Evolutionary conservation across 2,329 filamentous ascomycete genomes (phyloP).

Genomic region (Trichoderma sp.): DNA sequence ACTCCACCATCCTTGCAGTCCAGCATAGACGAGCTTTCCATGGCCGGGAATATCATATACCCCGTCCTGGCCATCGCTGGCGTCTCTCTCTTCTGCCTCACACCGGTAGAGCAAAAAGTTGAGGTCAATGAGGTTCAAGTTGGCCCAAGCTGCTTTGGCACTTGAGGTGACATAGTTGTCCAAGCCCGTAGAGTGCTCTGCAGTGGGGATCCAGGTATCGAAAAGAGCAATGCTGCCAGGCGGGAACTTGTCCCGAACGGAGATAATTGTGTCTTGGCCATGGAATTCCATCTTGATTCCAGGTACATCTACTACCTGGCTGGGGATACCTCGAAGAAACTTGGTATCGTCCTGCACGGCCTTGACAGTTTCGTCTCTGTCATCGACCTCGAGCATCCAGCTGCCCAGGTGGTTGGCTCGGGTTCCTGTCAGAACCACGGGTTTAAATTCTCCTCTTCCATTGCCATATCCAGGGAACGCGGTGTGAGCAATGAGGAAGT

Average conservation of each 20-base stretch:
- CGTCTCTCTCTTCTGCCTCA: conserved; percentile 81
- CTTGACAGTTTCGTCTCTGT: conserved; percentile 65
- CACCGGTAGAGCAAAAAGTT: conserved; percentile 91
- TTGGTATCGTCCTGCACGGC: conserved; percentile 65
- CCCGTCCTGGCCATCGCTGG: conserved; percentile 77
- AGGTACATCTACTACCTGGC: conserved; percentile 70
- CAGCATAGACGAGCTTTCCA: conserved; percentile 86
- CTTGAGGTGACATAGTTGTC: conserved; percentile 85
- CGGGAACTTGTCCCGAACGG: conserved; percentile 77
- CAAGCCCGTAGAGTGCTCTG: conserved; percentile 77
- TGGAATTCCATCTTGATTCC: conserved; percentile 71
- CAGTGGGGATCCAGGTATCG: conserved; percentile 90
- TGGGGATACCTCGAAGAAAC: conserved; percentile 77
- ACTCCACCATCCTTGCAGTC: conserved; percentile 99
- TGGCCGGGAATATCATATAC: conserved; percentile 82
- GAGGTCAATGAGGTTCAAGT: conserved; percentile 74
- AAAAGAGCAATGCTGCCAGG: conserved; percentile 94
- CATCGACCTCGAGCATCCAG: conserved; percentile 88
- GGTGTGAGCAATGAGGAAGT: conserved; percentile 94
- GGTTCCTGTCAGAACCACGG: conserved; percentile 79
- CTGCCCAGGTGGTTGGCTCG: conserved; percentile 82
- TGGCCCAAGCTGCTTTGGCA: conserved; percentile 72
- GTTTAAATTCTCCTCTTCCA: conserved; percentile 74
- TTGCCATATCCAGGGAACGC: conserved; percentile 89
- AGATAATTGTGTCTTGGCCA: conserved; percentile 73